Evolutionary conservation across 305 asterid genomes (phyloP).

Genomic region (Ilex paraguariensis): DNA sequence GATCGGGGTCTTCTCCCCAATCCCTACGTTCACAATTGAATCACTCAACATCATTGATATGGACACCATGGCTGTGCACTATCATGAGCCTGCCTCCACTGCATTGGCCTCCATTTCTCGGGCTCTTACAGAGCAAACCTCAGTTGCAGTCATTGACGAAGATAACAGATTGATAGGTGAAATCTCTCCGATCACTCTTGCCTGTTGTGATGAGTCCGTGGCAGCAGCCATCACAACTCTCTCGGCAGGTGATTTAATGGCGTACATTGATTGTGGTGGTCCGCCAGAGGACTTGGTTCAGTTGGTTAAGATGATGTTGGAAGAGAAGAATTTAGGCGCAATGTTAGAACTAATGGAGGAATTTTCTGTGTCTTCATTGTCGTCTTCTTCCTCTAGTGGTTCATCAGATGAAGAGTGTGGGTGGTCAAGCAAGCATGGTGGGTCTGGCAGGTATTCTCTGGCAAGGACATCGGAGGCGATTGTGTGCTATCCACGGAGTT

Average conservation of each 20-base stretch:
- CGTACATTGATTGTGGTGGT: slow-evolving; percentile 62
- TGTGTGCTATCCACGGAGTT: slow-evolving; percentile 60
- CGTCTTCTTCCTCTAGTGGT: slow-evolving; percentile 41
- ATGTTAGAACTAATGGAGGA: slow-evolving; percentile 65
- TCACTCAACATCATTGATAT: slow-evolving; percentile 52
- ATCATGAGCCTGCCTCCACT: slow-evolving; percentile 52
- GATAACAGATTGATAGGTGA: slow-evolving; percentile 57
- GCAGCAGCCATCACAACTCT: slow-evolving; percentile 63
- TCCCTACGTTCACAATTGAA: slow-evolving; percentile 44
- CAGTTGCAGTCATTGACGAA: slow-evolving; percentile 68
- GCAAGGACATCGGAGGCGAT: slow-evolving; percentile 67
- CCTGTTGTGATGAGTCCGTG: slow-evolving; percentile 65
- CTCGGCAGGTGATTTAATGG: slow-evolving; percentile 72
- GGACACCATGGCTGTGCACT: slow-evolving; percentile 44
- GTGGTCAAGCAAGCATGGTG: slow-evolving; percentile 23
- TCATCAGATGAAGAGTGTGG: slow-evolving; percentile 68
- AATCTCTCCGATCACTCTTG: slow-evolving; percentile 64
- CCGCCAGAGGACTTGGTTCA: slow-evolving; percentile 66
- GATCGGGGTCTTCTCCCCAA: slow-evolving; percentile 65
- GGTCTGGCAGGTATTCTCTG: slow-evolving; percentile 33
- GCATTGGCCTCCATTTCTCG: slow-evolving; percentile 38
- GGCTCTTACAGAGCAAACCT: slow-evolving; percentile 45
- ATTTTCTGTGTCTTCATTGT: slow-evolving; percentile 12
- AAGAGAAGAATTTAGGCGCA: slow-evolving; percentile 44
- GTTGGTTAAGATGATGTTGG: slow-evolving; percentile 54